Conservation (phyloP, 1,139 yeast genomes). For the Hemisphaericaspora subhashii region DNA sequence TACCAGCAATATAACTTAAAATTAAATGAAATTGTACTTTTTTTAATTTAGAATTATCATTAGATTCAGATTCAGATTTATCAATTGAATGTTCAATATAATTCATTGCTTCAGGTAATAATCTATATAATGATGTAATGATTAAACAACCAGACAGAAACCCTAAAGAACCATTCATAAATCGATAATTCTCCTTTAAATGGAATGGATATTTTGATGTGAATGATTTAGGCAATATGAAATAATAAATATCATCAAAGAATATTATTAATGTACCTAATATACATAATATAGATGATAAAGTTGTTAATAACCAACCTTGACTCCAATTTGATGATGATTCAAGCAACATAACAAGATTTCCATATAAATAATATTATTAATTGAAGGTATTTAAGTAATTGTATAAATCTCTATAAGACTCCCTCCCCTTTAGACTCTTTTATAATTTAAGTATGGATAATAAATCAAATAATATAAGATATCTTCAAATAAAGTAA, state of each 20-base stretch:
- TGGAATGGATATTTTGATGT: constrained; percentile 49
- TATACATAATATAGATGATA: constrained; percentile 59
- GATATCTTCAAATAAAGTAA: too few relatives aligned
- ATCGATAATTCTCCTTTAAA: constrained; percentile 58
- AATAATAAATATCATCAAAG: constrained; percentile 45
- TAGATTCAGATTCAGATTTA: background rate
- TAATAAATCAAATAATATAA: too few relatives aligned
- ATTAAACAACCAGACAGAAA: constrained; percentile 77
- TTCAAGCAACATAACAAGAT: constrained; percentile 2
- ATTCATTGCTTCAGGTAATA: constrained; percentile 67
- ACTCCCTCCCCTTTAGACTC: too few relatives aligned
- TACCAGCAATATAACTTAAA: constrained; percentile 57
- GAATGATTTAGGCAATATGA: constrained; percentile 39
- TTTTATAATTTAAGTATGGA: too few relatives aligned
- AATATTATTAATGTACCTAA: constrained; percentile 59
- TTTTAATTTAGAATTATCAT: constrained; percentile 8
- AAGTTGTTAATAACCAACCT: constrained; percentile 59
- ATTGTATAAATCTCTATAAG: too few relatives aligned
- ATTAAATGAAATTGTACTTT: constrained; percentile 40
- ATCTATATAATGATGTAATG: constrained; percentile 71
- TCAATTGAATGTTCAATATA: constrained; percentile 16
- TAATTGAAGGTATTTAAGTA: too few relatives aligned
- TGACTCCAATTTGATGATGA: constrained; percentile 15
- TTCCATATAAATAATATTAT: too few relatives aligned
- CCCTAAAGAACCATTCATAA: constrained; percentile 65